phyloP scores from a whole-genome alignment of 2,329 filamentous ascomycete species.

The Escovopsis sp. region DNA sequence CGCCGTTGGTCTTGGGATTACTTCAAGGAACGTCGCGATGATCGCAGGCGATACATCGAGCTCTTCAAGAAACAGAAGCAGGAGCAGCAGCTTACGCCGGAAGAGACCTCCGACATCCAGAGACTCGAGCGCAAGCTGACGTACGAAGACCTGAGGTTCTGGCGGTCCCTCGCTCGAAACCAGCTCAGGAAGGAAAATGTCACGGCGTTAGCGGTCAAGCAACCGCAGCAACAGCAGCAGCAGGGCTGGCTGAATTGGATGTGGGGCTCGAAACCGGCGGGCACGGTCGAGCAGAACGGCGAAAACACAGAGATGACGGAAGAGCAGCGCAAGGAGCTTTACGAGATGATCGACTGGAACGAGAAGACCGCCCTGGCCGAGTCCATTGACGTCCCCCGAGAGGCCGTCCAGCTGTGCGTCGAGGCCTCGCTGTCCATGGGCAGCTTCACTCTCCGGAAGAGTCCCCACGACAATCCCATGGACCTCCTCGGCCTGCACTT shows the following conservation, averaged over 20 bases:
- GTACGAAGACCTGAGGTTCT: slow-evolving; percentile 95
- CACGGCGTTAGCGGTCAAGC: slow-evolving; percentile 59
- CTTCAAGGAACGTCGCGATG: slow-evolving; percentile 81
- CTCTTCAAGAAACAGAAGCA: slow-evolving; percentile 91
- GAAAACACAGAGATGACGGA: slow-evolving; percentile 85
- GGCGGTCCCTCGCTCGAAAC: slow-evolving; percentile 85
- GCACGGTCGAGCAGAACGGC: slow-evolving; percentile 39
- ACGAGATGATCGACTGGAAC: slow-evolving; percentile 95
- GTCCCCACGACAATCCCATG: slow-evolving; percentile 39
- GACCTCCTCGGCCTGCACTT: slow-evolving; percentile 88
- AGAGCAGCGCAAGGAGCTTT: slow-evolving; percentile 89
- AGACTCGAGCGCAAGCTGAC: slow-evolving; percentile 72
- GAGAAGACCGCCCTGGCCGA: slow-evolving; percentile 85
- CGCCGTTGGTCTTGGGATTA: slow-evolving; percentile 91
- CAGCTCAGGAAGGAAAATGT: slow-evolving; percentile 92
- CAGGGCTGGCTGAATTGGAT: slow-evolving; percentile 87
- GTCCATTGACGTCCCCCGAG: slow-evolving; percentile 74
- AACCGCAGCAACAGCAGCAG: slow-evolving; percentile 40
- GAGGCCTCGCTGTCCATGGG: slow-evolving; percentile 89
- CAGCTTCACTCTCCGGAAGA: slow-evolving; percentile 84
- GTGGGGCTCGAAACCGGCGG: slow-evolving; percentile 65
- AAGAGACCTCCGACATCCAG: slow-evolving; percentile 59
- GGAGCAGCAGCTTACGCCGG: slow-evolving; percentile 50
- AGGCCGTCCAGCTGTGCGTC: slow-evolving; percentile 83
- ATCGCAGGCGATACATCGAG: slow-evolving; percentile 76